Conservation (phyloP, 2,329 filamentous ascomycete genomes). For the Verticillium dahliae region DNA sequence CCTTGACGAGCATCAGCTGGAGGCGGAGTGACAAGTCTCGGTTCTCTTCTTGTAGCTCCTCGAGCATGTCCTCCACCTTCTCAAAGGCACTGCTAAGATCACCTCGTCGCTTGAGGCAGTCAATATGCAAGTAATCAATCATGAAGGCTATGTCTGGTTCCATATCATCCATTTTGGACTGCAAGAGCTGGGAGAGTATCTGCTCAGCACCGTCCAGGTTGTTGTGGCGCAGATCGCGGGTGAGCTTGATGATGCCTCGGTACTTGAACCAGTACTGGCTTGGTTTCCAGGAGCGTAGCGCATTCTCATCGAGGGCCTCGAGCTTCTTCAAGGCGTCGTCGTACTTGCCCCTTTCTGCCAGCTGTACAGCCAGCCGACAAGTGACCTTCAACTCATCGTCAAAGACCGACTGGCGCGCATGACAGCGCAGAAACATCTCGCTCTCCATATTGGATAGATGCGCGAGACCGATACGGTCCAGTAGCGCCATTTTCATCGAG, state of each 20-base stretch:
- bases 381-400: conserved; percentile 75
- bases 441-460: conserved; percentile 53
- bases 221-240: conserved; percentile 51
- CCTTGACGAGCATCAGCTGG: conserved; percentile 67
- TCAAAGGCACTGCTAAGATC: conserved; percentile 40
- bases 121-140: conserved; percentile 45
- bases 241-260: conserved; percentile 59
- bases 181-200: conserved; percentile 44
- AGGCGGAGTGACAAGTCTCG: conserved; percentile 59
- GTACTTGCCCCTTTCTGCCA: conserved; percentile 63
- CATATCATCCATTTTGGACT: conserved; percentile 41
- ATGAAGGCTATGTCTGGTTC: conserved; percentile 46
- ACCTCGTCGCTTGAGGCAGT: conserved; percentile 41
- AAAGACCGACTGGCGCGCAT: conserved; percentile 50
- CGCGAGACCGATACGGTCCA: conserved; percentile 64
- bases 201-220: conserved; percentile 44
- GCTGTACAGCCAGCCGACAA: conserved; percentile 55
- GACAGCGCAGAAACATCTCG: conserved; percentile 70
- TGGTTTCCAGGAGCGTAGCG: conserved; percentile 67
- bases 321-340: conserved; percentile 50
- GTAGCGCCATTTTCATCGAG: conserved; percentile 65
- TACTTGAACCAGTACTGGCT: conserved; percentile 68
- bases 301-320: conserved; percentile 46
- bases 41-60: conserved; percentile 34
- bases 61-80: conserved; percentile 39